These are phyloP conservation scores for Chaetomium sp. DNA, from an alignment of 2,329 filamentous ascomycete species.

Conservation along the genomic window DNA sequence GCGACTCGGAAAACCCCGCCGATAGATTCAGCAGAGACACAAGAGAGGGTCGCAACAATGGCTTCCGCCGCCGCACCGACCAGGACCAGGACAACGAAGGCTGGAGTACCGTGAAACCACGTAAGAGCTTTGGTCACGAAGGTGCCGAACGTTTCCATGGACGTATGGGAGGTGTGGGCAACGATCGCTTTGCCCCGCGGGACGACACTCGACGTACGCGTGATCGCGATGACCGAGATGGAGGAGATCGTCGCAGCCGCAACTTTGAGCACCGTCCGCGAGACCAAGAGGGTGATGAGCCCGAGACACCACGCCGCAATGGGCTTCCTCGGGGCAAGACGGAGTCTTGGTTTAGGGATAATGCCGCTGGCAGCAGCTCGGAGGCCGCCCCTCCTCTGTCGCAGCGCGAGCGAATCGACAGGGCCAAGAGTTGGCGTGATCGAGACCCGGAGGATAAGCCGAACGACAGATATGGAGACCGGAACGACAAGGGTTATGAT, in stretches of 20 bases:
- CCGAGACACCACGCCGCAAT: slow-evolving; percentile 55
- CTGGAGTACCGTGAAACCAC: slow-evolving; percentile 67
- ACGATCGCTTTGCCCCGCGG: slow-evolving; percentile 37
- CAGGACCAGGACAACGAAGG: slow-evolving; percentile 60
- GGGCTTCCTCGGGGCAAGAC: slow-evolving; percentile 58
- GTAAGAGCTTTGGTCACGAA: slow-evolving; percentile 67
- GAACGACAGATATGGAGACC: slow-evolving; percentile 33
- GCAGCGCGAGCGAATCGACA: slow-evolving; percentile 50
- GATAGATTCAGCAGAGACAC: slow-evolving; percentile 40
- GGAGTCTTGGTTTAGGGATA: slow-evolving; percentile 69
- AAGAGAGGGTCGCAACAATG: slow-evolving; percentile 41
- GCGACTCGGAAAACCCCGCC: slow-evolving; percentile 40
- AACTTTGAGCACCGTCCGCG: slow-evolving; percentile 27
- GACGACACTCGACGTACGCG: slow-evolving; percentile 44
- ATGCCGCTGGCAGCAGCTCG: slow-evolving; percentile 30
- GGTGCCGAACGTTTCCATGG: slow-evolving; percentile 65
- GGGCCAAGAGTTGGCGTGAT: slow-evolving; percentile 56
- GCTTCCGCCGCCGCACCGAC: slow-evolving; percentile 47
- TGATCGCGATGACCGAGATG: slow-evolving; percentile 39
- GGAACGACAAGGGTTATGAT: slow-evolving; percentile 53
- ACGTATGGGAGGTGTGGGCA: slow-evolving; percentile 49
- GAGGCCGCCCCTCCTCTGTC: slow-evolving; percentile 32
- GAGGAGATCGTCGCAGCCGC: slow-evolving; percentile 26
- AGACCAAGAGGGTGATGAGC: slow-evolving; percentile 46
- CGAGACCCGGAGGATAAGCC: slow-evolving; percentile 37